These are phyloP conservation scores for Capsella rubella DNA, from an alignment of 441 rosid genomes.

Conservation along the genomic window DNA sequence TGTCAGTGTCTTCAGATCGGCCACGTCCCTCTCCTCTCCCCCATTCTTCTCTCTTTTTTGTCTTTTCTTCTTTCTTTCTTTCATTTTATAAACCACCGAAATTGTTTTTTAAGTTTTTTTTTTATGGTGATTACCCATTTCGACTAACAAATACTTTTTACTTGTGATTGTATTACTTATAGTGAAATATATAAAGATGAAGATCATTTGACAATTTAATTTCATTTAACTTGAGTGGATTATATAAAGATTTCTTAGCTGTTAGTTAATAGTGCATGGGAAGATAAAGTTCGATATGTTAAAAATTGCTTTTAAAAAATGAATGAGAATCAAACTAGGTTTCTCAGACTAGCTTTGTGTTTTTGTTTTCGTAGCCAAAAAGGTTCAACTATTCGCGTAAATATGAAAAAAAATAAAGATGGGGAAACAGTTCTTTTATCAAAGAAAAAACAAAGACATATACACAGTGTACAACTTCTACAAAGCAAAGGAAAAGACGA, in stretches of 20 bases:
- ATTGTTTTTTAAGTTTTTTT: not conserved
- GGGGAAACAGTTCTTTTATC: not conserved
- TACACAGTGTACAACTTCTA: constrained; percentile 23
- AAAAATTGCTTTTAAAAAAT: not conserved
- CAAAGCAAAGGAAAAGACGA: constrained; percentile 33
- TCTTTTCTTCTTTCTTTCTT: not conserved
- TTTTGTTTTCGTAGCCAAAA: constrained; percentile 10
- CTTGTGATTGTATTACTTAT: too few species aligned
- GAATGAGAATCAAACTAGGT: constrained; percentile 8
- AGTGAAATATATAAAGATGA: too few species aligned
- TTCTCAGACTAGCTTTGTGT: not conserved
- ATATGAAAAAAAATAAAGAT: not conserved
- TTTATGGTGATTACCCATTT: not conserved
- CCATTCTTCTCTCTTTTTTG: constrained; percentile 26
- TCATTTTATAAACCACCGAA: too few species aligned
- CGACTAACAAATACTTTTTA: not conserved
- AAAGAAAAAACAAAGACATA: not conserved
- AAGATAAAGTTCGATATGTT: too few species aligned
- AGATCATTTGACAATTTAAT: too few species aligned
- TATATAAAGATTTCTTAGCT: too few species aligned
- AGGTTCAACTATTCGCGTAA: constrained; percentile 2
- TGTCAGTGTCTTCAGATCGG: constrained; percentile 43
- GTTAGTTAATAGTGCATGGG: too few species aligned
- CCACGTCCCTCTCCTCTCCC: constrained; percentile 37
- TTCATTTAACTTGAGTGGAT: too few species aligned